These are phyloP conservation scores for Acidiella bohemica DNA, from an alignment of 495 filamentous ascomycete genomes.

Conservation along the genomic window DNA sequence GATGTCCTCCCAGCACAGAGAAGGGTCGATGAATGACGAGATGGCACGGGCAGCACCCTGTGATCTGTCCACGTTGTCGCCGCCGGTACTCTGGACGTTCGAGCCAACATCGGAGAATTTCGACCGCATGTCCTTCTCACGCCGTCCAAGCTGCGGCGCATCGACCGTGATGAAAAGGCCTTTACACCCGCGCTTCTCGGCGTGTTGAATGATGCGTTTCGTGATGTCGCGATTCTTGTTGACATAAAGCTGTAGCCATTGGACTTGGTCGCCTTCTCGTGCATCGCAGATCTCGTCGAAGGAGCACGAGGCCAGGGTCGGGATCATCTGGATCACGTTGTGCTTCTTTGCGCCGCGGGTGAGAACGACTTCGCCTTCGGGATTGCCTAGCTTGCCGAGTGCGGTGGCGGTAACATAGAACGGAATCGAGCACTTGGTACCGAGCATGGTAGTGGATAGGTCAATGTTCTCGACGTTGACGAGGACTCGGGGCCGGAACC, in stretches of 20 bases:
- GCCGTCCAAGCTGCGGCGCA: conserved; percentile 83
- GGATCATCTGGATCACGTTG: conserved; percentile 91
- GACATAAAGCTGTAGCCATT: conserved; percentile 97
- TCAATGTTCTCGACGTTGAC: conserved; percentile 80
- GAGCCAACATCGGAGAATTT: conserved; percentile 83
- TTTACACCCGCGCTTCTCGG: conserved; percentile 85
- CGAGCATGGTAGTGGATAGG: conserved; percentile 78
- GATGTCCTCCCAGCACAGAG: conserved; percentile 82
- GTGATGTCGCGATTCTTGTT: conserved; percentile 94
- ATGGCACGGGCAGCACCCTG: conserved; percentile 90
- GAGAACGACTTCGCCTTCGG: conserved; percentile 81
- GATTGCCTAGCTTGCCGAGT: conserved; percentile 78
- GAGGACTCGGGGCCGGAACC: conserved; percentile 81
- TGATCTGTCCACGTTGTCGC: conserved; percentile 58
- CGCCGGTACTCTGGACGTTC: conserved; percentile 55
- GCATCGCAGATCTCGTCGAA: conserved; percentile 97
- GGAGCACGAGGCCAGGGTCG: conserved; percentile 90
- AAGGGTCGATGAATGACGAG: conserved; percentile 89
- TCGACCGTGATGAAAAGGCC: conserved; percentile 98
- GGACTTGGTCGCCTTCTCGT: conserved; percentile 61
- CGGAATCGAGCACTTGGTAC: conserved; percentile 63
- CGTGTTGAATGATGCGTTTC: conserved; percentile 76
- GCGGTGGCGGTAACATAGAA: conserved; percentile 92
- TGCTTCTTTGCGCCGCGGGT: conserved; percentile 73
- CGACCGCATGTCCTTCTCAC: conserved; percentile 89